Evolutionary conservation across 179 eudicot genomes (phyloP).

Genomic region (Actinidia arguta): DNA sequence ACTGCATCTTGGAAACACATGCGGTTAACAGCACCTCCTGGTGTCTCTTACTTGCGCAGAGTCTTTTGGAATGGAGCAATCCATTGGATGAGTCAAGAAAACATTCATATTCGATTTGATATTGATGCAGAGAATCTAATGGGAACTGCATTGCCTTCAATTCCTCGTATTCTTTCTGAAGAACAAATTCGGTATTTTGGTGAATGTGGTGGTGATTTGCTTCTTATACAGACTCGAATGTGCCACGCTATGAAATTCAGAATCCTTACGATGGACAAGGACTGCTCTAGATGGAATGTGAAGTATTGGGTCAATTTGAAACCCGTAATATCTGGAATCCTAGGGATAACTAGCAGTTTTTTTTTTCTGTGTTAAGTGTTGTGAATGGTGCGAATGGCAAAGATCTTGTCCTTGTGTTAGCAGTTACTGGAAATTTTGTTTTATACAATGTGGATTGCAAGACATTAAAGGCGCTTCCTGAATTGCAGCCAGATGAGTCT

Average conservation of each 20-base stretch:
- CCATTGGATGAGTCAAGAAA: neutral
- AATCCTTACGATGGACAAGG: neutral
- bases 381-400: neutral
- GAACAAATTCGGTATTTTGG: neutral
- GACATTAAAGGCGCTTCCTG: neutral
- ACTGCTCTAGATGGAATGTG: neutral
- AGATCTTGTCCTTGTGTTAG: neutral
- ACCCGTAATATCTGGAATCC: neutral
- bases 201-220: neutral
- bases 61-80: neutral
- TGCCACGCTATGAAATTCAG: neutral
- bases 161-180: neutral
- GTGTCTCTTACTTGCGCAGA: neutral
- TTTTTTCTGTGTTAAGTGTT: neutral
- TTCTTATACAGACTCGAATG: neutral
- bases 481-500: neutral
- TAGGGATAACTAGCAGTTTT: neutral
- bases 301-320: neutral
- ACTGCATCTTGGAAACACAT: neutral
- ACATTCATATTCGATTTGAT: neutral
- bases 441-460: neutral
- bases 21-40: neutral
- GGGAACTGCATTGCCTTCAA: neutral
- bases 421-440: neutral
- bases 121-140: neutral